Evolutionary conservation across 129 eudicot species (phyloP).

Genomic region (Flaveria robusta): DNA sequence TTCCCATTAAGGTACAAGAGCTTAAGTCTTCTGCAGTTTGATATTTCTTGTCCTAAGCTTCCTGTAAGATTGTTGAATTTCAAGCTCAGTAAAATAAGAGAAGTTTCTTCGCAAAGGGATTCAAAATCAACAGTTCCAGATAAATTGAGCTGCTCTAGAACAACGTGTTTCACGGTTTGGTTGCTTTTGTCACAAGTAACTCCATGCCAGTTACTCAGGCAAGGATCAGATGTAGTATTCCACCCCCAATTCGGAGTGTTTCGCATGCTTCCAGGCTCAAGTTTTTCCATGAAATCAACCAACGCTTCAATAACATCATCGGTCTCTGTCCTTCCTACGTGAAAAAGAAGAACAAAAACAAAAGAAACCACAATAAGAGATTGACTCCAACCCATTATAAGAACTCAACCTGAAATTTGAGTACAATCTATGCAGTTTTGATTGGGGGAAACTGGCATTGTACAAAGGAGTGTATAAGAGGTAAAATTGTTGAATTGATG

Average conservation of each 20-base stretch:
- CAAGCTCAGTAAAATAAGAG: conserved; percentile 53
- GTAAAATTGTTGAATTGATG: conserved; percentile 12
- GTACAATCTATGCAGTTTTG: conserved; percentile 17
- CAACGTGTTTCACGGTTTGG: conserved; percentile 46
- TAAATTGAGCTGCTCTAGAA: conserved; percentile 56
- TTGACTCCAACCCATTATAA: conserved; percentile 40
- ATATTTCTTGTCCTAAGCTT: conserved; percentile 47
- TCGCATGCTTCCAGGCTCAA: conserved; percentile 35
- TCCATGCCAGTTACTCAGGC: conserved; percentile 53
- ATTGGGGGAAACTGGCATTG: conserved; percentile 22
- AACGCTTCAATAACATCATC: conserved; percentile 43
- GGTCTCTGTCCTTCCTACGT: conserved; percentile 38
- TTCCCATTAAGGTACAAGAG: conserved; percentile 56
- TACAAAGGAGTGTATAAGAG: neutral
- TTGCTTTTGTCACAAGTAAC: conserved; percentile 42
- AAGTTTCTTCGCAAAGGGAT: conserved; percentile 45
- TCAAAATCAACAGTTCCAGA: conserved; percentile 56
- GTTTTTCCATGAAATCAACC: conserved; percentile 55
- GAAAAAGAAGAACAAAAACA: conserved; percentile 35
- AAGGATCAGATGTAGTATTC: conserved; percentile 67
- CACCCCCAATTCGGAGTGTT: conserved; percentile 52
- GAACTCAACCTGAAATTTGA: neutral
- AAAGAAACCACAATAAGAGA: conserved; percentile 29
- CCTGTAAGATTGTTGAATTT: conserved; percentile 59
- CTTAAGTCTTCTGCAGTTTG: conserved; percentile 52